Conservation (phyloP, 306 rosid species). For the Luffa aegyptiaca region DNA sequence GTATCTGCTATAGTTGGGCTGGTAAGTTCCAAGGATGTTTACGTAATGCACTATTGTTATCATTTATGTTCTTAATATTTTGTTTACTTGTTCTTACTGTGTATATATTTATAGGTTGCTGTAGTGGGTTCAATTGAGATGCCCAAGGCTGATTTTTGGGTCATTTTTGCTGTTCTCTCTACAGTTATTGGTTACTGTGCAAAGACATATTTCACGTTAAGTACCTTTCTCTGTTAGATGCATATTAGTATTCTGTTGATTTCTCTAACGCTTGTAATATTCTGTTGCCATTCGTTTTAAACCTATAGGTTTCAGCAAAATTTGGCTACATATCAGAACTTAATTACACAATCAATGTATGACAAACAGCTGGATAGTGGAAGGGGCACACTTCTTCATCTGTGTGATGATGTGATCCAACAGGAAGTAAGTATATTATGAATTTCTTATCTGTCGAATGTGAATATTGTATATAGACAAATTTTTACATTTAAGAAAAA, state of each 20-base stretch:
- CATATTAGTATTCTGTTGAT: neutral
- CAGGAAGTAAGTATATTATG: constrained; percentile 65
- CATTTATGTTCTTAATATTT: constrained; percentile 8
- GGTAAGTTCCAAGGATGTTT: constrained; percentile 36
- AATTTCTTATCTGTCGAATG: neutral
- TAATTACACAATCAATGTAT: constrained; percentile 93
- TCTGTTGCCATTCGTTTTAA: constrained; percentile 7
- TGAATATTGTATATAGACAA: neutral
- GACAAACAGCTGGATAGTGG: constrained; percentile 97
- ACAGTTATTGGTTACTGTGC: constrained; percentile 82
- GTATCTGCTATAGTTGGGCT: constrained; percentile 83
- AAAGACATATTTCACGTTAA: constrained; percentile 88
- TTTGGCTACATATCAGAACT: constrained; percentile 78
- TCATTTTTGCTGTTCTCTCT: constrained; percentile 68
- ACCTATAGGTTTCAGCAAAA: constrained; percentile 73
- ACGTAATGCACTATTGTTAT: neutral
- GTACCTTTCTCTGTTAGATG: constrained; percentile 10
- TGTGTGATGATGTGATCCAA: constrained; percentile 97
- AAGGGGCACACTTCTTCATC: constrained; percentile 94
- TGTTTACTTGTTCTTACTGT: constrained; percentile 15
- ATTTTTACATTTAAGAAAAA: neutral
- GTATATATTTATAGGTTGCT: constrained; percentile 55
- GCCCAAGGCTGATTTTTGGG: constrained; percentile 80
- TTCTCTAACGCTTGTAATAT: neutral
- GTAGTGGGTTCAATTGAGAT: constrained; percentile 69